phyloP scores from a whole-genome alignment of 73 alveolate species.

The Tetrahymena malaccensis region DNA sequence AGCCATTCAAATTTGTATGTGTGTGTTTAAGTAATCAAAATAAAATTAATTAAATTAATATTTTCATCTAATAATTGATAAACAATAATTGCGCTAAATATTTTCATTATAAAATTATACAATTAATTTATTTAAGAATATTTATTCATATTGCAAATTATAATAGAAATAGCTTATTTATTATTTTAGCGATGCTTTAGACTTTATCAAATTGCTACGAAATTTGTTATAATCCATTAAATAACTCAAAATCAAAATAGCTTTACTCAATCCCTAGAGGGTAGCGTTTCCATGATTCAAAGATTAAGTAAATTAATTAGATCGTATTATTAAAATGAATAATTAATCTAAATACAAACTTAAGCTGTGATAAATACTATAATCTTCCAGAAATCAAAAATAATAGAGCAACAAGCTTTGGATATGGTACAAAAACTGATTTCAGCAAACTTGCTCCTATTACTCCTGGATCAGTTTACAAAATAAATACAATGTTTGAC shows the following conservation, averaged over 20 bases:
- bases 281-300: neutral
- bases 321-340: too few relatives aligned
- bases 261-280: neutral
- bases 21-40: neutral
- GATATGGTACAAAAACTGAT: neutral
- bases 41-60: neutral
- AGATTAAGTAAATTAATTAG: neutral
- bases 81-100: neutral
- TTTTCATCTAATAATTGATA: neutral
- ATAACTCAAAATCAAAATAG: neutral
- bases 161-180: neutral
- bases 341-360: too few relatives aligned
- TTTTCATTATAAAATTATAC: neutral
- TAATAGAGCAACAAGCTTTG: neutral
- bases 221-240: neutral
- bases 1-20: neutral
- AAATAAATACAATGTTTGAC: neutral
- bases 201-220: neutral
- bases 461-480: neutral
- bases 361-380: neutral
- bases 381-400: neutral
- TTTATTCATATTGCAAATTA: neutral
- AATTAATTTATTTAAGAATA: neutral
- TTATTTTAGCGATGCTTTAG: neutral
- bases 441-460: neutral